Evolutionary conservation across 1,284 basidiomycete genomes (phyloP), one percentile per base, ranked within the genome.

Genomic region (Farysia itapuensis): DNA sequence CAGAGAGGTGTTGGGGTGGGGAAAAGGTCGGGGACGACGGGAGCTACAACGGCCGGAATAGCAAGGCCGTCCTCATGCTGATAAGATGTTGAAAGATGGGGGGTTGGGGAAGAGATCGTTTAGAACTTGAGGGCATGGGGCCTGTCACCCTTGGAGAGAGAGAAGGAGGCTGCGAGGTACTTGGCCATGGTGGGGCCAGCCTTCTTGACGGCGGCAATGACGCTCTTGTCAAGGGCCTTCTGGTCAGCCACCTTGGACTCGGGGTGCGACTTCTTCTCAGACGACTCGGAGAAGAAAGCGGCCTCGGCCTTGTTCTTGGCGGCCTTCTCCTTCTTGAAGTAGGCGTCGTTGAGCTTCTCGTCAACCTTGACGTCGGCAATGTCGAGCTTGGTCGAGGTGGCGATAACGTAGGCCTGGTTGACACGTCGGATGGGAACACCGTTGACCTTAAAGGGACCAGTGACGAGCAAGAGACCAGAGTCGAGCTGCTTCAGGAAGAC

Each of bases 381-480:
- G 72, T 96, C 89, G 74, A 98, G 81, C 82, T 89, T 93, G 77
- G 95, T 97, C 60, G 92, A 92, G 60, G 95, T 99, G 61, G 94
- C 91, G 77, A 99, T 97, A 61, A 95, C 93, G 80, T 98, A 99
- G 49, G 95, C 92, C 83, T 97, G 94, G 83, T 94, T 95, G 64
- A 99, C 93, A 79, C 95, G 86, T 79, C 94, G 86, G 78, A 99
- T 84, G 72, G 95, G 95, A 34, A 99, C 95, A 80, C 95, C 95
- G 81, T 98, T 99, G 79, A 98, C 78, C 85, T 94, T 96, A 86
- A 86, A 97, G 47, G 95, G 95, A 56, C 95, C 95, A 39, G 92
- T 94, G 75, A 98, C 91, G 79, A 99, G 84, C 74, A 99, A 81
- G 72, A 98, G 81, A 61, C 94, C 94, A 66, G 88, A 90, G 72